Conservation (phyloP, 2,329 filamentous ascomycete species). For the Pseudogymnoascus sp. region DNA sequence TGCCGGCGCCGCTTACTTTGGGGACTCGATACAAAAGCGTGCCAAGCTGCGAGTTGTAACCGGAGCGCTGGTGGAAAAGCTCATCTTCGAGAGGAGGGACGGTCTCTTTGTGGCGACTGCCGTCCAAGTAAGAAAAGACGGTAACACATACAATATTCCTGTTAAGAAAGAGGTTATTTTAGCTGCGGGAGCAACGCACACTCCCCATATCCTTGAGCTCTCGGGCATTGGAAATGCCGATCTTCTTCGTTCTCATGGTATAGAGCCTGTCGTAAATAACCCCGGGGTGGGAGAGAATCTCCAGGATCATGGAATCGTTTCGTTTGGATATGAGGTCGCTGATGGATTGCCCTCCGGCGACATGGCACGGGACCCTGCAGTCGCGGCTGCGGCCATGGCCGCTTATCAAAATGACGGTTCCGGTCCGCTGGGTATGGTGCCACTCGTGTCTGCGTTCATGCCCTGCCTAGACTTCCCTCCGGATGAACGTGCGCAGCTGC, state of each 20-base stretch:
- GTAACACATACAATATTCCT: conserved; percentile 14
- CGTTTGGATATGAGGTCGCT: conserved; percentile 10
- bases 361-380: conserved; percentile 12
- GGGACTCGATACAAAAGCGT: conserved; percentile 13
- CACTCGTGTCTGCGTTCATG: conserved; percentile 17
- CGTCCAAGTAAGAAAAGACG: conserved; percentile 11
- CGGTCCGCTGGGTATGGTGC: conserved; percentile 14
- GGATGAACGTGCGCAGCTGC: conserved; percentile 9
- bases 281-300: conserved; percentile 22
- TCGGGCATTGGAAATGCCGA: conserved; percentile 26
- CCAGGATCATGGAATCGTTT: conserved; percentile 12
- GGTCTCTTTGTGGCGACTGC: not conserved
- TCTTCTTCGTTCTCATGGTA: conserved; percentile 18
- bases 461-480: conserved; percentile 12
- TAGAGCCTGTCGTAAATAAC: conserved; percentile 18
- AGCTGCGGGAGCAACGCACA: conserved; percentile 23
- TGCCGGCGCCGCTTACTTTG: conserved; percentile 22
- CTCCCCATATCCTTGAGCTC: conserved; percentile 29
- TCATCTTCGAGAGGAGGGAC: conserved; percentile 32
- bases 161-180: conserved; percentile 26
- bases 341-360: conserved; percentile 15
- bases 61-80: conserved; percentile 74
- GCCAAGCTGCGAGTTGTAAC: conserved; percentile 74
- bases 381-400: conserved; percentile 15
- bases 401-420: conserved; percentile 15